Evolutionary conservation across 106 monocot genomes (phyloP), one percentile per base, ranked within the genome.

Genomic region (Dioscorea dumetorum): DNA sequence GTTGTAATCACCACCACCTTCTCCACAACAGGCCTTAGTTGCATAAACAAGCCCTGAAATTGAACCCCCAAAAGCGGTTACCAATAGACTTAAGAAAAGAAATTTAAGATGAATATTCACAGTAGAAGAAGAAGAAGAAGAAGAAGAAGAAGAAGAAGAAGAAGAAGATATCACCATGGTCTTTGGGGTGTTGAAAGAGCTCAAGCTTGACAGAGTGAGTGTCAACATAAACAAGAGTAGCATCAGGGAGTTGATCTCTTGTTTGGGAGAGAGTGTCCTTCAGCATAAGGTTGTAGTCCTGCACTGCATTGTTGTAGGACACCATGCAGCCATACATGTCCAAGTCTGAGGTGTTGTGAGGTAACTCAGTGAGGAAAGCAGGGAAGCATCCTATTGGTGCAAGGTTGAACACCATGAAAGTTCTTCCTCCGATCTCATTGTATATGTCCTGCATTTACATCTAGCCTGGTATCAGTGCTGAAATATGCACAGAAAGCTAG

Each of bases 371-470:
- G 18, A 92, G 80, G 64, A 85, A 92, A 35, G 90, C 78, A 0
- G 94, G 94, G 49, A 69, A 90, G 61, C 94, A 94, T 18, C 94
- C 90, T 20, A 94, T 61, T 0, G 94, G 94, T 24, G 83, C 85
- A 12, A 94, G 87, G 72, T 94, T 94, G 62, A 73, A 78, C 76
- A 90, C 83, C 69, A 94, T 68, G 48, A 90, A 87, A 3, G 74
- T 80, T n/a, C 87, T 66, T 24, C 82, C 94, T 24, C 90, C 94
- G 4, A 85, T 67, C 9, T 71, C 81, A 56, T 94, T 78, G 18
- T 90, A 32, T 21, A 85, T 41, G 9, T 41, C 41, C 41, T 41
- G 41, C 6, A 41, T 41, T 28, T 6, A 41, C 41, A 41, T 41
- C 41, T 41, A 41, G 6, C 5, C 0, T 41, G 41, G 41, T 41